Evolutionary conservation across 345 rosid species (phyloP).

Genomic region (Durio zibethinus): DNA sequence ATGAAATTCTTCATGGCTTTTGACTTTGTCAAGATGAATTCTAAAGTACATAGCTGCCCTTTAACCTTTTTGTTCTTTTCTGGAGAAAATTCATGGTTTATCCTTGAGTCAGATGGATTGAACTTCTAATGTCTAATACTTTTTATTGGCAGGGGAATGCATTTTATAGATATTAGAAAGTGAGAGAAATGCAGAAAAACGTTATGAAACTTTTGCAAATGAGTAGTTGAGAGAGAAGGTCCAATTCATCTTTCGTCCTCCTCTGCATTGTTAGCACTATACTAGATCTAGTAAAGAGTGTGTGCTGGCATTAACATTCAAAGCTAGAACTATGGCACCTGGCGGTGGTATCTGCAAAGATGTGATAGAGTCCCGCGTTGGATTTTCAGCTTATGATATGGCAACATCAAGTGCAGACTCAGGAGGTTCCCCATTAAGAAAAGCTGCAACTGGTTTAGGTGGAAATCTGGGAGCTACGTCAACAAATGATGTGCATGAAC

Average conservation of each 20-base stretch:
- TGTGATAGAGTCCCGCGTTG: slow-evolving; percentile 41
- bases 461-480: slow-evolving; percentile 53
- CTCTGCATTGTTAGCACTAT: background rate
- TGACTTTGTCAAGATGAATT: background rate
- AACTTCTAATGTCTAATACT: background rate
- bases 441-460: slow-evolving; percentile 34
- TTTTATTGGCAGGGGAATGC: slow-evolving; percentile 8
- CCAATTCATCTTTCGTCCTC: background rate
- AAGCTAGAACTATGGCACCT: slow-evolving; percentile 43
- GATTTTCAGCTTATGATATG: slow-evolving; percentile 43
- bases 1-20: background rate
- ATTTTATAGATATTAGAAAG: background rate
- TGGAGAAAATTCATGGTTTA: background rate
- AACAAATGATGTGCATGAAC: slow-evolving; percentile 63
- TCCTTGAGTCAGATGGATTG: slow-evolving; percentile 3
- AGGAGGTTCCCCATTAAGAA: slow-evolving; percentile 42
- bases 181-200: background rate
- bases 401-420: slow-evolving; percentile 40
- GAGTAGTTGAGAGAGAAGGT: background rate
- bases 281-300: background rate
- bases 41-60: background rate
- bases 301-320: slow-evolving; percentile 14
- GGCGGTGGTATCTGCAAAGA: slow-evolving; percentile 57
- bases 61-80: background rate
- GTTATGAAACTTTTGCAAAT: background rate